These are phyloP conservation scores for Phytopythium chamaehyphon DNA, from an alignment of 352 stramenopile species.

Conservation along the genomic window DNA sequence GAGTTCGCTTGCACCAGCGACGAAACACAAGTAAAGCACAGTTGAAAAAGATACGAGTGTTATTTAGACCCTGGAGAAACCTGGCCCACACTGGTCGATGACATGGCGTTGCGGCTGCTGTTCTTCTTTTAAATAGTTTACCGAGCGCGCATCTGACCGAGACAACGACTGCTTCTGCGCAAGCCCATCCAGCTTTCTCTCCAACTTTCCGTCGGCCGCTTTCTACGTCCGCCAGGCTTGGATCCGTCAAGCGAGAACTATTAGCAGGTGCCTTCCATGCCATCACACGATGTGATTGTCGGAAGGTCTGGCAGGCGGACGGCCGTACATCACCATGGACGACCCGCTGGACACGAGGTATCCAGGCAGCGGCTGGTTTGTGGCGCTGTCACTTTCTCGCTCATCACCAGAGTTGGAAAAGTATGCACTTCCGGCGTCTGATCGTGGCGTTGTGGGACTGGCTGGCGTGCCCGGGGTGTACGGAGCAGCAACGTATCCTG, in stretches of 20 bases:
- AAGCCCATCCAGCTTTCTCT: too few species aligned
- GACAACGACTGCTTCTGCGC: not conserved
- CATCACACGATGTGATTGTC: conserved; percentile 39
- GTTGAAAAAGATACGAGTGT: too few species aligned
- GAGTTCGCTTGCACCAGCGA: too few species aligned
- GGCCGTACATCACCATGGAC: conserved; percentile 70
- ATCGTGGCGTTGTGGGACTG: conserved; percentile 48
- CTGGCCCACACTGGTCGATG: not conserved
- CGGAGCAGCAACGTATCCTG: conserved; percentile 48
- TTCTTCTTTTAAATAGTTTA: conserved; percentile 6
- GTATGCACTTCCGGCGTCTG: conserved; percentile 56
- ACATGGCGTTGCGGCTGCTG: not conserved
- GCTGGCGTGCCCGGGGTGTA: conserved; percentile 27
- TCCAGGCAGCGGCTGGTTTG: conserved; percentile 31
- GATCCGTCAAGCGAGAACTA: not conserved
- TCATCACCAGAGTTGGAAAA: conserved; percentile 43
- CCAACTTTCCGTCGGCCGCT: too few species aligned
- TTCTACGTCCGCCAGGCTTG: not conserved
- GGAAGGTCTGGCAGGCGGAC: conserved; percentile 14
- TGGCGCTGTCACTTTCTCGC: conserved; percentile 7
- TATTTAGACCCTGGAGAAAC: not conserved
- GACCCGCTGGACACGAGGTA: conserved; percentile 34
- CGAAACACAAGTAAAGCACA: too few species aligned
- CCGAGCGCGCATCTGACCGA: not conserved
- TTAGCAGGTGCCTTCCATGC: not conserved